Percentiles rank a stretch among this genome's conserved stretches.
Evolutionary conservation across 768 basidiomycete genomes (phyloP).

Genomic region (Rickenella mellea): DNA sequence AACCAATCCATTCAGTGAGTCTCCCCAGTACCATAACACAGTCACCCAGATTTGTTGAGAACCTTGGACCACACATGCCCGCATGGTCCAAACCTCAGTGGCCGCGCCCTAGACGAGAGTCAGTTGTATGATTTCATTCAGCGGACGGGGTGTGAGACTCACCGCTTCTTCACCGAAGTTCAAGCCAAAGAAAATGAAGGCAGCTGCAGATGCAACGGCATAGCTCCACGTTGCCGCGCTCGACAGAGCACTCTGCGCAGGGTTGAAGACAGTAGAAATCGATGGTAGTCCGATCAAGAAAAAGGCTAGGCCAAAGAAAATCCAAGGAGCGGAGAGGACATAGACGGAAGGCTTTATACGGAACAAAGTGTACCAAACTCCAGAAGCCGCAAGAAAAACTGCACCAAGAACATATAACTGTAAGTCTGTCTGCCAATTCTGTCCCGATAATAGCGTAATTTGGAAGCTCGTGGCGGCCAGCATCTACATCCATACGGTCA

Average conservation of each 20-base stretch:
- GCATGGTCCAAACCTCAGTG: constrained; percentile 87
- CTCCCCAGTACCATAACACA: constrained; percentile 94
- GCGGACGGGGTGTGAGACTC: constrained; percentile 18
- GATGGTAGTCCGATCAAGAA: constrained; percentile 87
- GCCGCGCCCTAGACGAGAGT: constrained; percentile 65
- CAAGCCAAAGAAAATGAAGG: constrained; percentile 88
- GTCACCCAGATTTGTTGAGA: constrained; percentile 95
- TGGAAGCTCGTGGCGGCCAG: constrained; percentile 90
- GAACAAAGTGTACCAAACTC: constrained; percentile 88
- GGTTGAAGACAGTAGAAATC: constrained; percentile 45
- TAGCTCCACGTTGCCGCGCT: constrained; percentile 85
- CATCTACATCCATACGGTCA: constrained; percentile 42
- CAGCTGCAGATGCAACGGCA: constrained; percentile 85
- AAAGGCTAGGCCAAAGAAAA: constrained; percentile 87
- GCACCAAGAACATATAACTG: constrained; percentile 88
- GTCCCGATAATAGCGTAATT: constrained; percentile 81
- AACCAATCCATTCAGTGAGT: constrained; percentile 50
- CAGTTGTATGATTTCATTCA: neutral
- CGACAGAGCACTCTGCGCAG: constrained; percentile 57
- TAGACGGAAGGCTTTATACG: constrained; percentile 82
- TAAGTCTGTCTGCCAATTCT: constrained; percentile 70
- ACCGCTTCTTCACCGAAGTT: constrained; percentile 97
- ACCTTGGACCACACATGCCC: constrained; percentile 90
- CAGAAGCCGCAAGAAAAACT: constrained; percentile 78
- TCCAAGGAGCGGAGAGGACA: constrained; percentile 79